phyloP scores from a whole-genome alignment of 371 early-diverging fungal species.

The Haplosporangium sp. region DNA sequence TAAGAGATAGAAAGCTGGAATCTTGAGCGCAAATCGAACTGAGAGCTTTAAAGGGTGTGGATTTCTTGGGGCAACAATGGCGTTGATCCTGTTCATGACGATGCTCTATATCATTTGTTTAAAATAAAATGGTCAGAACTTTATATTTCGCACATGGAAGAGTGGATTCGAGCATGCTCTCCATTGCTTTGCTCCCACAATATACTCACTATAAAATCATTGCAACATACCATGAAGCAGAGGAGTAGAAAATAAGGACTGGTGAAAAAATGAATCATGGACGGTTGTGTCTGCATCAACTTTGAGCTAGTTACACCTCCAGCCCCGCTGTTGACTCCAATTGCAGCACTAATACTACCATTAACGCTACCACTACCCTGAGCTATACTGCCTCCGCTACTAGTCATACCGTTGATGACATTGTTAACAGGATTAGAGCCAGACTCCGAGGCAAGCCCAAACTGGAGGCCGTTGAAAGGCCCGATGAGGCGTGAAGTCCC shows the following conservation, averaged over 20 bases:
- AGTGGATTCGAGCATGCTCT: background rate
- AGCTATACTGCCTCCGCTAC: background rate
- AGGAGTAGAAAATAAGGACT: conserved; percentile 51
- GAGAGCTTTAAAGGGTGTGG: conserved; percentile 53
- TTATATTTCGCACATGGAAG: background rate
- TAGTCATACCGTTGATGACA: conserved; percentile 4
- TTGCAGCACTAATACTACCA: background rate
- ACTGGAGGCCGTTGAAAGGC: conserved; percentile 16
- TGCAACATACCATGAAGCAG: conserved; percentile 48
- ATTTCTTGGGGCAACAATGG: conserved; percentile 55
- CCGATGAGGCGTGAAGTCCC: conserved; percentile 24
- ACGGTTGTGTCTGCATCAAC: conserved; percentile 31
- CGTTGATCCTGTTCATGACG: conserved; percentile 56
- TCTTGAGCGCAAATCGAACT: conserved; percentile 47
- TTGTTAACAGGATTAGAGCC: background rate
- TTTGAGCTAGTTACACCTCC: conserved; percentile 9
- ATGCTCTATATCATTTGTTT: conserved; percentile 30
- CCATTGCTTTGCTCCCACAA: background rate
- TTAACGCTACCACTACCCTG: background rate
- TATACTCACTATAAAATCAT: conserved; percentile 13
- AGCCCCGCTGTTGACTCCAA: conserved; percentile 4
- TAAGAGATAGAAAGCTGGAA: conserved; percentile 52
- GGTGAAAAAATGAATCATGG: conserved; percentile 50
- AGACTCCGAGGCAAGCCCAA: background rate
- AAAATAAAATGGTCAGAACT: background rate